These are phyloP conservation scores for Colletotrichum destructivum DNA, from an alignment of 2,329 filamentous ascomycete species.

Conservation along the genomic window DNA sequence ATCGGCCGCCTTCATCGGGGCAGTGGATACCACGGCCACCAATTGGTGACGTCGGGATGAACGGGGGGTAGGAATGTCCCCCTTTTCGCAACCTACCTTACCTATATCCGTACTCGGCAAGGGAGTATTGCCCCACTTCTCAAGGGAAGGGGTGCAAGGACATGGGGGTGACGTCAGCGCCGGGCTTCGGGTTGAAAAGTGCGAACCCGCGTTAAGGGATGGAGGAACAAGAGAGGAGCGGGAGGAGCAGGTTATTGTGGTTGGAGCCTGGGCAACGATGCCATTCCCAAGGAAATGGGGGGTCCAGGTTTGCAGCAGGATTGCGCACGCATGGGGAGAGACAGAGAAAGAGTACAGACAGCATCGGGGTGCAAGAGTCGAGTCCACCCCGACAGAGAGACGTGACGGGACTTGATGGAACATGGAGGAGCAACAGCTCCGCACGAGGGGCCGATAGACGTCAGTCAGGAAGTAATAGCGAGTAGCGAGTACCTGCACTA, in stretches of 20 bases:
- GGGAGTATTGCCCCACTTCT: not conserved
- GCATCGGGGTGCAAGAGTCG: not conserved
- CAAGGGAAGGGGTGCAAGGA: slow-evolving; percentile 2
- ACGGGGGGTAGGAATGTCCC: not conserved
- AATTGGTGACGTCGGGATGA: slow-evolving; percentile 36
- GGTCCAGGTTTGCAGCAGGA: not conserved
- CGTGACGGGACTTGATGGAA: slow-evolving; percentile 13
- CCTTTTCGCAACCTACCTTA: slow-evolving; percentile 11
- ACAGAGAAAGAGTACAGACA: not conserved
- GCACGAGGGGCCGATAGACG: slow-evolving; percentile 17
- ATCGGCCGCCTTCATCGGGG: not conserved
- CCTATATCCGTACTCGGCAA: too few relatives aligned
- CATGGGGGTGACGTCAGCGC: slow-evolving; percentile 36
- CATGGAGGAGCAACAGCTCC: slow-evolving; percentile 31
- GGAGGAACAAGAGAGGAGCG: not conserved
- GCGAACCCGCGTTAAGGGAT: not conserved
- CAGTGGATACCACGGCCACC: slow-evolving; percentile 4
- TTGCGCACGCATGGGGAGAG: not conserved
- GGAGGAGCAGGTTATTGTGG: slow-evolving; percentile 1
- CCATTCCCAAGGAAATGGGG: not conserved
- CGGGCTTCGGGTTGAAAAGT: not conserved
- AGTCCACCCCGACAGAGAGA: not conserved
- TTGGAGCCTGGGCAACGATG: not conserved
- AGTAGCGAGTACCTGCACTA: not conserved
- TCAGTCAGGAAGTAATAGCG: not conserved